These are phyloP conservation scores for Ustilago bromivora DNA, from an alignment of 1,284 basidiomycete genomes.

Conservation along the genomic window DNA sequence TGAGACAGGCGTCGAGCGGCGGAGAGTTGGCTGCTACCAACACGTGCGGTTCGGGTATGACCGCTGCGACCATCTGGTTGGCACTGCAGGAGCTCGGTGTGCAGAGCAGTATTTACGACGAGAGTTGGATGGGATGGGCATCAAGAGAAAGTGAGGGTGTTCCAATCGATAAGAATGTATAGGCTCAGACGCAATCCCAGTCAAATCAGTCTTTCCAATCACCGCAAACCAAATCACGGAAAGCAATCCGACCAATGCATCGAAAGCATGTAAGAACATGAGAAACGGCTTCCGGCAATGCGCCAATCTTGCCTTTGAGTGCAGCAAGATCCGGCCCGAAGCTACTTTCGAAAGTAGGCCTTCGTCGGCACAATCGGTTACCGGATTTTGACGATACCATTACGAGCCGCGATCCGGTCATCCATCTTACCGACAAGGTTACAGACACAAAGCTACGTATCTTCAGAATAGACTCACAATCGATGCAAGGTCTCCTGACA, in stretches of 20 bases:
- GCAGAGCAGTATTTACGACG: slow-evolving; percentile 80
- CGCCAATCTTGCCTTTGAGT: too few relatives aligned
- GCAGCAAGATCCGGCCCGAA: too few relatives aligned
- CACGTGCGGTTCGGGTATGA: slow-evolving; percentile 81
- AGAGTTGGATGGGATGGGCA: slow-evolving; percentile 71
- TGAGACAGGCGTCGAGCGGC: slow-evolving; percentile 61
- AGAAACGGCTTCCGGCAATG: background rate
- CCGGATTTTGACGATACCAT: background rate
- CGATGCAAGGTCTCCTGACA: slow-evolving; percentile 1
- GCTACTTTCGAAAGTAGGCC: background rate
- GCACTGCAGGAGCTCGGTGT: slow-evolving; percentile 80
- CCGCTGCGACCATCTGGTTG: slow-evolving; percentile 90
- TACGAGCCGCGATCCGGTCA: background rate
- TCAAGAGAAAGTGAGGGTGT: slow-evolving; percentile 44
- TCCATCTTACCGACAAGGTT: background rate
- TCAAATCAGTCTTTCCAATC: background rate
- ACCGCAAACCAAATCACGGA: background rate
- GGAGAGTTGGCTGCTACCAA: slow-evolving; percentile 54
- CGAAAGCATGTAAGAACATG: background rate
- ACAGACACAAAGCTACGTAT: background rate
- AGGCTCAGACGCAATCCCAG: background rate
- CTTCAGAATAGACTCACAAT: background rate
- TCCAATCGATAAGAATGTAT: slow-evolving; percentile 45
- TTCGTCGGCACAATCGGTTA: background rate
- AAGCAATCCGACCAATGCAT: background rate